These are phyloP conservation scores for Corallochytrium limacisporum DNA, from an alignment of 78 protist species.

Conservation along the genomic window DNA sequence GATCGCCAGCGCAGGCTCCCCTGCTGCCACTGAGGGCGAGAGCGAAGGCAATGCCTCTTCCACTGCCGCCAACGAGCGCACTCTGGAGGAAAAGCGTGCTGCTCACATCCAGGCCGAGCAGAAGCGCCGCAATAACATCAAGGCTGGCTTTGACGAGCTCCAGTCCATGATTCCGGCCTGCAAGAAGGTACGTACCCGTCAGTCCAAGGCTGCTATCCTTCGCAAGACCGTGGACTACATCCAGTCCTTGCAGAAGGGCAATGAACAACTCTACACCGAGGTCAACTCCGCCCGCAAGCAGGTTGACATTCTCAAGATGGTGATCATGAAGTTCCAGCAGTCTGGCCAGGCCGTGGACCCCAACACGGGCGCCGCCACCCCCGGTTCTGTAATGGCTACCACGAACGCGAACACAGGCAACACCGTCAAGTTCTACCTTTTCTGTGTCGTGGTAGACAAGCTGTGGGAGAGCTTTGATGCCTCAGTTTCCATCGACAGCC, in stretches of 20 bases:
- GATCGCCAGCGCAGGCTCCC: too few relatives aligned
- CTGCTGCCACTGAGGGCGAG: too few relatives aligned
- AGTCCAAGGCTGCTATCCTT: slow-evolving; percentile 8
- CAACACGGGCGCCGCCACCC: background rate
- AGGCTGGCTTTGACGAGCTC: slow-evolving; percentile 25
- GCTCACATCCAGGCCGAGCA: slow-evolving; percentile 22
- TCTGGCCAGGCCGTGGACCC: background rate
- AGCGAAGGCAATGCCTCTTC: too few relatives aligned
- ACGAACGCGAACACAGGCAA: background rate
- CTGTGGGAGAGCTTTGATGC: slow-evolving; percentile 16
- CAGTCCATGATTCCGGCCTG: slow-evolving; percentile 24
- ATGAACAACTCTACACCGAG: background rate
- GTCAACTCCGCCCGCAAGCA: background rate
- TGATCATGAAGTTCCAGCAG: background rate
- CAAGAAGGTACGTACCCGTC: background rate
- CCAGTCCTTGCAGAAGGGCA: background rate
- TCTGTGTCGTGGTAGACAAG: slow-evolving; percentile 11
- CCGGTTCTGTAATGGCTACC: background rate
- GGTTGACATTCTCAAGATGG: background rate
- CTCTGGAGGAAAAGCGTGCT: too few relatives aligned
- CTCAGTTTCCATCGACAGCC: slow-evolving; percentile 10
- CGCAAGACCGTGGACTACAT: background rate
- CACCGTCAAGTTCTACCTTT: background rate
- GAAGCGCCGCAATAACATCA: slow-evolving; percentile 24
- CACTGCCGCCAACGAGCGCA: too few relatives aligned